A percentile compares a stretch with the other conserved stretches of the same genome.
These are phyloP conservation scores for Tulasnella sp. DNA, from an alignment of 768 basidiomycete species.

Conservation along the genomic window DNA sequence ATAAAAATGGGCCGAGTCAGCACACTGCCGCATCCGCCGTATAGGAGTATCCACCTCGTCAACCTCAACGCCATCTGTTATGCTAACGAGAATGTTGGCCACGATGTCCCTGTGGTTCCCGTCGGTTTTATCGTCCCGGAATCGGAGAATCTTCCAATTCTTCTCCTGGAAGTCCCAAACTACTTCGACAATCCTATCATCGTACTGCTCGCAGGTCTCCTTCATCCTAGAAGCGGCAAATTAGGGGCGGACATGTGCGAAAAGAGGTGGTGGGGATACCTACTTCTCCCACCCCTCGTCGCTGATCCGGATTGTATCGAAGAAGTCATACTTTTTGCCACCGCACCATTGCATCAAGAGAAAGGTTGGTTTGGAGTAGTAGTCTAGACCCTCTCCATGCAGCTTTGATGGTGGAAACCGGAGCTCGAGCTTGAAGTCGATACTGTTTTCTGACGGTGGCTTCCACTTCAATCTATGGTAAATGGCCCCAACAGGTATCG, in stretches of 20 bases:
- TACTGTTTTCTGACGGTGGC: slow-evolving; percentile 92
- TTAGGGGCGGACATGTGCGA: neutral
- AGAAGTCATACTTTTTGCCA: slow-evolving; percentile 59
- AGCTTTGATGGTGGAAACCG: slow-evolving; percentile 66
- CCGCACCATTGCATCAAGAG: slow-evolving; percentile 76
- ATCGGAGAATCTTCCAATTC: slow-evolving; percentile 83
- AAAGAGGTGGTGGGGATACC: slow-evolving; percentile 27
- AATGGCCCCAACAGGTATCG: neutral
- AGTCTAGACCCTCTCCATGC: slow-evolving; percentile 57
- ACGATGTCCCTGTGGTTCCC: slow-evolving; percentile 83
- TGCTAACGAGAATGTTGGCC: slow-evolving; percentile 80
- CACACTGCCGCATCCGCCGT: neutral
- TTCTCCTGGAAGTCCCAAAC: slow-evolving; percentile 64
- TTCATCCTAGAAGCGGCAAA: slow-evolving; percentile 54
- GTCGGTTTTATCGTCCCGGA: slow-evolving; percentile 85
- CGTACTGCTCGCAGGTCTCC: slow-evolving; percentile 68
- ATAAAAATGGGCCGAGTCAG: neutral
- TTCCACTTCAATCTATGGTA: slow-evolving; percentile 98
- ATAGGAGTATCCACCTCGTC: slow-evolving; percentile 45
- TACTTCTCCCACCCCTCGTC: slow-evolving; percentile 93
- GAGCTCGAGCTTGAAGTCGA: slow-evolving; percentile 94
- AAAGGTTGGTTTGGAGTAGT: slow-evolving; percentile 76
- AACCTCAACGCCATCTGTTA: slow-evolving; percentile 89
- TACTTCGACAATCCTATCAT: slow-evolving; percentile 91
- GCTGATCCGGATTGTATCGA: slow-evolving; percentile 72